Conservation (phyloP, 2,329 filamentous ascomycete genomes). For the Xylariaceae sp. region DNA sequence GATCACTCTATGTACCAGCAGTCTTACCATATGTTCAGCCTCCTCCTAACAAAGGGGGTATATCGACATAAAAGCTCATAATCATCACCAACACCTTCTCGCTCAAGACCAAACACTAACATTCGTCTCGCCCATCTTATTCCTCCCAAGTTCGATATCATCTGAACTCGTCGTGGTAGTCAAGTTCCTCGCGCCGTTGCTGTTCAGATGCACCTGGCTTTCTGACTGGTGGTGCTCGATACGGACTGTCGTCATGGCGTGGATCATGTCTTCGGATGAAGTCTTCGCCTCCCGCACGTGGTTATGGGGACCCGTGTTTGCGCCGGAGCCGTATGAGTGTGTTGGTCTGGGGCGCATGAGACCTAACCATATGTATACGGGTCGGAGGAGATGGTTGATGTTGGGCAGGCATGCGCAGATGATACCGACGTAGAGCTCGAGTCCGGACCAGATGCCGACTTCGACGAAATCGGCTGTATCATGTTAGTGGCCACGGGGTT, state of each 20-base stretch:
- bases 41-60: not conserved
- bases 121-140: slow-evolving; percentile 1
- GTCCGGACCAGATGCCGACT: slow-evolving; percentile 32
- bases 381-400: slow-evolving; percentile 21
- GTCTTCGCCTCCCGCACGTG: not conserved
- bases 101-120: not conserved
- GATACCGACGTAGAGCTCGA: slow-evolving; percentile 33
- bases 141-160: not conserved
- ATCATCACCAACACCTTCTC: not conserved
- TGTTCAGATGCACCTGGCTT: not conserved
- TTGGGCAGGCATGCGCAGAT: slow-evolving; percentile 34
- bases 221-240: not conserved
- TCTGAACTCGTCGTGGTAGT: not conserved
- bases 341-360: not conserved
- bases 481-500: not conserved
- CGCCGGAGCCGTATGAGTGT: not conserved
- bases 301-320: not conserved
- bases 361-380: slow-evolving; percentile 16
- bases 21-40: not conserved
- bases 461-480: slow-evolving; percentile 29
- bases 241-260: not conserved
- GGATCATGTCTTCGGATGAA: not conserved
- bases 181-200: not conserved
- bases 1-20: not conserved
- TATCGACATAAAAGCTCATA: not conserved